Base-by-base conservation (phyloP, 805 yeast genomes). In the Blastobotrys robertii region DNA sequence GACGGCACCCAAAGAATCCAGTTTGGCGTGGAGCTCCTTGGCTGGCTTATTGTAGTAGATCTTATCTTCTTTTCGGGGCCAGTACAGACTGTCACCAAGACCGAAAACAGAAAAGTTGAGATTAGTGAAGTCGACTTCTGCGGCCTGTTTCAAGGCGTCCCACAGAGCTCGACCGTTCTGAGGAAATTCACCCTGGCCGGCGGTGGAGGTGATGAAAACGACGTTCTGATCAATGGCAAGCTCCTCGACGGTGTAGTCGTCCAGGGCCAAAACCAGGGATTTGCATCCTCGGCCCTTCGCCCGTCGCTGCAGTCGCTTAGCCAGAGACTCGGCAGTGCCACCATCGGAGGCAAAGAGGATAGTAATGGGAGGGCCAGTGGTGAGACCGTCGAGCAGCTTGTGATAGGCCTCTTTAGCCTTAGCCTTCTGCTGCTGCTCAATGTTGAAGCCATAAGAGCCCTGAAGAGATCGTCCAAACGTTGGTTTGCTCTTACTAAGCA, bases 21-120 rank as follows among this genome's bases (percentile, higher is more conserved):
- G 65, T 49, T 81, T 78, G 49, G 74, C 74, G 58, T 65, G 69
- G 50, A 90, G 66, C 61, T 87, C 96, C 50, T 72, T 73, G 13
- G 81, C 76, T 11, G 97, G 97, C 62, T 87, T 88, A 70, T 90
- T 90, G 67, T 86, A 90, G 67, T 84, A 90, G 62, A 84, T 90
- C 53, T 79, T 79, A 66, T 90, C 97, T 64, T 90, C 95, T 63
- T 85, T 84, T 67, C 97, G 77, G 54, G 97, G 97, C 97, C 97
- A 90, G 69, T 90, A 87, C 58, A 76, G 76, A 39, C 84, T 76
- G 62, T 82, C 92, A 57, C 92, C 92, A 57, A 82, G 69, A 55
- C 87, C 90, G 53, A 83, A 83, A 22, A 77, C 81, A 8, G 84
- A 72, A 48, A 67, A 70, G 49, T 70, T 74, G 43, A 77, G 68